Evolutionary conservation across 2,329 filamentous ascomycete species (phyloP).

Genomic region (Dothidotthia symphoricarpi): DNA sequence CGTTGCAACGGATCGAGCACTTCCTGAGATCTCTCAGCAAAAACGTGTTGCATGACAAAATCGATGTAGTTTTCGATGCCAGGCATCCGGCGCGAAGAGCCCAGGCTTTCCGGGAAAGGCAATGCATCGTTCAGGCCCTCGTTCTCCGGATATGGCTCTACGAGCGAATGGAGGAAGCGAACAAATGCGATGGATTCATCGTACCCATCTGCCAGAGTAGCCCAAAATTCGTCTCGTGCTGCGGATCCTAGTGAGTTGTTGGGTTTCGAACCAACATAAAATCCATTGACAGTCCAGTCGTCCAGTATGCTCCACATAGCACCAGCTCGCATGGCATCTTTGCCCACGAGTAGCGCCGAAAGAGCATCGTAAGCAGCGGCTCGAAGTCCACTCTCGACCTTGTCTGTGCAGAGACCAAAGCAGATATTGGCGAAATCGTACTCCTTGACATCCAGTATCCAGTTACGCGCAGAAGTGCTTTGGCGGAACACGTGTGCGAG

Average conservation of each 20-base stretch:
- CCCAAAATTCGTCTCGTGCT: constrained; percentile 55
- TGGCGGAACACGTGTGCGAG: constrained; percentile 78
- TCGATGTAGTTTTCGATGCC: constrained; percentile 94
- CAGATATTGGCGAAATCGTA: constrained; percentile 72
- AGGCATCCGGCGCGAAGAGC: constrained; percentile 71
- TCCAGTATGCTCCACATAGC: constrained; percentile 80
- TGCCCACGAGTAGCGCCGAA: constrained; percentile 71
- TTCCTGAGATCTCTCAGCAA: constrained; percentile 65
- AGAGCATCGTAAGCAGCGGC: constrained; percentile 82
- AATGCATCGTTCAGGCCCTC: constrained; percentile 69
- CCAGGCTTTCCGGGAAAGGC: constrained; percentile 83
- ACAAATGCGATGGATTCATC: constrained; percentile 86
- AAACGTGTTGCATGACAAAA: constrained; percentile 78
- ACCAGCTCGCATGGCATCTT: constrained; percentile 64
- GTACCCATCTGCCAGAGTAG: constrained; percentile 73
- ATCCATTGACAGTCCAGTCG: constrained; percentile 61
- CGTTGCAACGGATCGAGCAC: constrained; percentile 64
- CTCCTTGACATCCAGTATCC: constrained; percentile 65
- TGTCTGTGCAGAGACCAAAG: constrained; percentile 74
- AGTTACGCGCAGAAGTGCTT: constrained; percentile 69
- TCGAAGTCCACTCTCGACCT: constrained; percentile 72
- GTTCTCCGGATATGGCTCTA: constrained; percentile 63
- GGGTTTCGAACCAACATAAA: constrained; percentile 35
- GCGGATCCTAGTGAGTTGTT: constrained; percentile 21
- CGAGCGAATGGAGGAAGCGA: constrained; percentile 69